phyloP scores from a whole-genome alignment of 2,329 filamentous ascomycete genomes.

The Hypocrella siamensis region DNA sequence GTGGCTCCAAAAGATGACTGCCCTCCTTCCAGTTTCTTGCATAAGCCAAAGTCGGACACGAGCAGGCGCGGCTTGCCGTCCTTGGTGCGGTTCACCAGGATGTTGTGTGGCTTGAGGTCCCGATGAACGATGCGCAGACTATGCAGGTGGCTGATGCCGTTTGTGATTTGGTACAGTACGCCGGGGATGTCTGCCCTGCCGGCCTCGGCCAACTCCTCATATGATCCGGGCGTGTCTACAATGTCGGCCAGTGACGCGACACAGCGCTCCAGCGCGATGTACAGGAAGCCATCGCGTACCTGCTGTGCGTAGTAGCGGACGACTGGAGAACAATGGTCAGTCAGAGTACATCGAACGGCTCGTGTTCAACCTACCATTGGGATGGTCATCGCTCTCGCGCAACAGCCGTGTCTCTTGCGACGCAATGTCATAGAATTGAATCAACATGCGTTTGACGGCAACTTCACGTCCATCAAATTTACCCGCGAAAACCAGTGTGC shows the following conservation, averaged over 20 bases:
- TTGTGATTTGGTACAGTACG: constrained; percentile 77
- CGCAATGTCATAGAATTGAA: constrained; percentile 90
- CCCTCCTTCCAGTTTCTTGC: constrained; percentile 89
- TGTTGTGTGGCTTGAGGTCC: constrained; percentile 95
- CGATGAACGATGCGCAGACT: constrained; percentile 88
- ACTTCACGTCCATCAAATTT: constrained; percentile 86
- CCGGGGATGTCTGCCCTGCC: constrained; percentile 63
- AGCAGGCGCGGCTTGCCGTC: constrained; percentile 64
- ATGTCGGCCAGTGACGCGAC: constrained; percentile 88
- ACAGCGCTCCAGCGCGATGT: constrained; percentile 90
- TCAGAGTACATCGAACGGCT: background rate
- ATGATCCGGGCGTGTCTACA: constrained; percentile 57
- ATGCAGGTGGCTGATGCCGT: constrained; percentile 79
- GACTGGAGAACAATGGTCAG: constrained; percentile 31
- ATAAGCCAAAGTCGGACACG: constrained; percentile 94
- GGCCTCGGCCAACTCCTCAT: constrained; percentile 52
- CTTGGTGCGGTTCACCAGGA: constrained; percentile 64
- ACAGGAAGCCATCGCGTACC: constrained; percentile 76
- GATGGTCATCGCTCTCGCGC: constrained; percentile 86
- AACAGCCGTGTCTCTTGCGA: constrained; percentile 84
- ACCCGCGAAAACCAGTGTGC: constrained; percentile 93
- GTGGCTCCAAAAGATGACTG: constrained; percentile 92
- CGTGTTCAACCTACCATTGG: constrained; percentile 52
- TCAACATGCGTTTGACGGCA: constrained; percentile 91
- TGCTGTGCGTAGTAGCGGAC: constrained; percentile 94